Evolutionary conservation across 2,329 filamentous ascomycete species (phyloP).

Genomic region (Exophiala bonariae): DNA sequence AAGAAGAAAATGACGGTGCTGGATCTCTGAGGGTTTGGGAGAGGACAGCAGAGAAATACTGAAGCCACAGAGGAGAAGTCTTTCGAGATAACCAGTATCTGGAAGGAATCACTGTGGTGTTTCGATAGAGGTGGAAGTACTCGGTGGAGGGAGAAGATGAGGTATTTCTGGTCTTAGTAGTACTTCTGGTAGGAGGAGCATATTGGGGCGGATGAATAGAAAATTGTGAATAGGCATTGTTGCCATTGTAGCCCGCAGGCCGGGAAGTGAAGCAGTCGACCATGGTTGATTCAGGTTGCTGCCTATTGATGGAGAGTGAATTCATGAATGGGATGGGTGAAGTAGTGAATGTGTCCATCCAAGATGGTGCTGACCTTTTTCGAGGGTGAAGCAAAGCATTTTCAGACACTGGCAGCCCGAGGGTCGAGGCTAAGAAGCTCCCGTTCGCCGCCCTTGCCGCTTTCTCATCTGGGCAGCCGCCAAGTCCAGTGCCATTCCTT

Average conservation of each 20-base stretch:
- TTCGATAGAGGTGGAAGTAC: slow-evolving; percentile 19
- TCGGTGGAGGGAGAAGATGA: slow-evolving; percentile 4
- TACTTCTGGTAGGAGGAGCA: not conserved
- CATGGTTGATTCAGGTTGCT: not conserved
- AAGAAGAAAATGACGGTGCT: not conserved
- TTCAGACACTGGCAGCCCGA: not conserved
- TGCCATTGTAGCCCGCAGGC: slow-evolving; percentile 8
- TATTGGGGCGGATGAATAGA: slow-evolving; percentile 12
- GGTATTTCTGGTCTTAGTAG: slow-evolving; percentile 7
- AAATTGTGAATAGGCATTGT: slow-evolving; percentile 2
- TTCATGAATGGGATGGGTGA: not conserved
- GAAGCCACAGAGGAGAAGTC: slow-evolving; percentile 10
- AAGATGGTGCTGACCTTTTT: slow-evolving; percentile 14
- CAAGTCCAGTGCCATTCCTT: not conserved
- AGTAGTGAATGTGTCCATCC: slow-evolving; percentile 2
- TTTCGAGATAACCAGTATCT: slow-evolving; percentile 8
- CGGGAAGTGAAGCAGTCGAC: slow-evolving; percentile 4
- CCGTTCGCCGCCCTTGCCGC: slow-evolving; percentile 1
- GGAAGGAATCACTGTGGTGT: slow-evolving; percentile 4
- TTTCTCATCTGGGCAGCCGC: slow-evolving; percentile 3
- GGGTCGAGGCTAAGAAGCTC: not conserved
- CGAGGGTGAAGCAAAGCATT: slow-evolving; percentile 22
- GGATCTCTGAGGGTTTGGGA: not conserved
- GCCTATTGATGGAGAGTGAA: not conserved
- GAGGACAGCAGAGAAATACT: slow-evolving; percentile 8